Conservation (phyloP, 257 asterid species). For the Plantago major region DNA sequence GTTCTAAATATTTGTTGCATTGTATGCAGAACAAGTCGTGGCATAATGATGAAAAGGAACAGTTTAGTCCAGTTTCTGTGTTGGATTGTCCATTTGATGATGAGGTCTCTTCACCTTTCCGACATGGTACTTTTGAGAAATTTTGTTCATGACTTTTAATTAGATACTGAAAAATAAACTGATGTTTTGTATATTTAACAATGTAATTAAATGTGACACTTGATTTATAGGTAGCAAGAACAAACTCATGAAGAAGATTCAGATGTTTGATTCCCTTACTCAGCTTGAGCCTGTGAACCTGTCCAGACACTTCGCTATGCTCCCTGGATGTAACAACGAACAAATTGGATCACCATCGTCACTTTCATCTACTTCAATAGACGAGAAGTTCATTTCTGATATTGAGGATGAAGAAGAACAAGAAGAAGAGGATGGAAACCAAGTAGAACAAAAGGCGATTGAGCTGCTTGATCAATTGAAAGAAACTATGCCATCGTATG, state of each 20-base stretch:
- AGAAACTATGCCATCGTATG: slow-evolving; percentile 31
- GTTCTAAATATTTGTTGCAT: slow-evolving; percentile 9
- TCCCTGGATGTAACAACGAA: slow-evolving; percentile 38
- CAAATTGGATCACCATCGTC: slow-evolving; percentile 21
- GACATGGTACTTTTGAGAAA: slow-evolving; percentile 28
- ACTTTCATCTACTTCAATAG: slow-evolving; percentile 21
- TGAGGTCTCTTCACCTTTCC: slow-evolving; percentile 67
- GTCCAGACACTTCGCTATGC: slow-evolving; percentile 35
- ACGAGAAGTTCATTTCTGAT: slow-evolving; percentile 21
- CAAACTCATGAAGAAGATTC: slow-evolving; percentile 54
- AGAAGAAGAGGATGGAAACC: slow-evolving; percentile 14
- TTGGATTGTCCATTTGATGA: slow-evolving; percentile 79
- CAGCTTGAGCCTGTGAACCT: slow-evolving; percentile 58
- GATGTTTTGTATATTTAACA: no score
- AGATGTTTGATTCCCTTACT: slow-evolving; percentile 55
- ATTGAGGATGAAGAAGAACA: slow-evolving; percentile 27
- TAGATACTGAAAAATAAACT: background rate
- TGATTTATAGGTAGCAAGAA: slow-evolving; percentile 46
- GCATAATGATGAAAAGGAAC: slow-evolving; percentile 67
- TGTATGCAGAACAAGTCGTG: slow-evolving; percentile 41
- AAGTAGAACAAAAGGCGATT: slow-evolving; percentile 25
- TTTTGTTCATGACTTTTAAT: no score
- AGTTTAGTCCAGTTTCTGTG: slow-evolving; percentile 80
- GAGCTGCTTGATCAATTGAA: slow-evolving; percentile 36
- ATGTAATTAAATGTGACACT: background rate